Evolutionary conservation across 2,329 filamentous ascomycete genomes (phyloP), one percentile per base, ranked within the genome.

Genomic region (Penicillium sp.): DNA sequence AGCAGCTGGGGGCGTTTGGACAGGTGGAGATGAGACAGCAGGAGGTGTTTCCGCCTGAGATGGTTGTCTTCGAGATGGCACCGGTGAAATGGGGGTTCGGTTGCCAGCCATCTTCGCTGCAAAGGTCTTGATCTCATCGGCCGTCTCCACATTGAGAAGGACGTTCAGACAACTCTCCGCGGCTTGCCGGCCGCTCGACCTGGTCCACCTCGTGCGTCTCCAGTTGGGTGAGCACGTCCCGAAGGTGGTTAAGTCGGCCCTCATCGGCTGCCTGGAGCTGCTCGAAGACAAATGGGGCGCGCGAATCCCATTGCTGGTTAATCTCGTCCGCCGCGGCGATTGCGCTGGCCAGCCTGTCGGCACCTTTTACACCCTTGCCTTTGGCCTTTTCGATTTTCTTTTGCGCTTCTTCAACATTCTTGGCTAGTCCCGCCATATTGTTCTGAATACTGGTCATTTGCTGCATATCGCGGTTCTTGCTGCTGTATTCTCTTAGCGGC

Each of bases 271-370:
- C 85, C 67, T 98, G 93, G 22, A 98, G 79, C 50, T 85, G 86
- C 70, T 98, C 93, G 63, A 95, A 96, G 50, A 96, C 86, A 69
- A 88, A 97, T 1, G 93, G 93, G 11, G 93, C 89, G 67, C 95
- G 89, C 0, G 89, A 89, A 46, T 95, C 85, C 93, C 93, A 98
- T 65, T 95, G 86, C 55, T 85, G 79, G 36, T 77, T 81, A n/a
- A 89, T 85, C 50, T 82, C 82, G 54, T 95, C 87, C 35, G 94
- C 80, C 54, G 83, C 84, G 14, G 81, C 75, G 9, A 81, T 77
- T 10, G 89, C 89, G 52, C 78, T 78, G 35, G 89, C 86, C 31
- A 93, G 80, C 68, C 93, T 95, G 48, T 82, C 81, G 2, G 84
- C 78, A 59, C 66, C 67, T 42, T 82, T 89, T 34, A 85, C 82